These are phyloP conservation scores for Selaginella tamariscina DNA, from an alignment of 75 land plant species.

Conservation along the genomic window DNA sequence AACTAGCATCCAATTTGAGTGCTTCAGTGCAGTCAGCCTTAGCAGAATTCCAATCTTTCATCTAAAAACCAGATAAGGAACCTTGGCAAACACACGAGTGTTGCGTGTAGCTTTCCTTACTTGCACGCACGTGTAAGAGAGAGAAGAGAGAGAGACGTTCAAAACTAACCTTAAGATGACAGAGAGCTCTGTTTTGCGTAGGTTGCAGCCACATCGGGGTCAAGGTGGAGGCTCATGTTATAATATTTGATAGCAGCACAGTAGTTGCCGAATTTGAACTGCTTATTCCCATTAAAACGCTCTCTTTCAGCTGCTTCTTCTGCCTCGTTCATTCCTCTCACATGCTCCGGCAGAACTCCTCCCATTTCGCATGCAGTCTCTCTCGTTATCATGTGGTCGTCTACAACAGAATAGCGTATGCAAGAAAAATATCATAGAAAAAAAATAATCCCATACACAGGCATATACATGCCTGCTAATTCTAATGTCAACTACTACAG, in stretches of 20 bases:
- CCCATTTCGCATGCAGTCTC: neutral
- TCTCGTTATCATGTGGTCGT: too few relatives aligned
- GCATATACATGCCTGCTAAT: too few relatives aligned
- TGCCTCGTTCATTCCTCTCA: neutral
- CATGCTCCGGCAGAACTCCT: too few relatives aligned
- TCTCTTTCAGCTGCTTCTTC: neutral
- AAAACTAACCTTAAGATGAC: conserved; percentile 1
- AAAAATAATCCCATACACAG: too few relatives aligned
- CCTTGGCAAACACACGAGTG: too few relatives aligned
- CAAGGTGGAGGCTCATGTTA: neutral
- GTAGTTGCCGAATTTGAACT: neutral
- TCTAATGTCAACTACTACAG: too few relatives aligned
- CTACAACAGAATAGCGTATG: too few relatives aligned
- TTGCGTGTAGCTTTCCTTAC: too few relatives aligned
- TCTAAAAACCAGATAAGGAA: neutral
- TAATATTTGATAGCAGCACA: neutral
- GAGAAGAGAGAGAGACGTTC: neutral
- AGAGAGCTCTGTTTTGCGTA: neutral
- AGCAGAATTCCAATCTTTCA: neutral
- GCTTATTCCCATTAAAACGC: neutral
- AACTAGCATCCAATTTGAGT: neutral
- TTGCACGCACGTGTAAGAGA: too few relatives aligned
- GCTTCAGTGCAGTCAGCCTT: neutral
- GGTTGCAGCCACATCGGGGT: neutral
- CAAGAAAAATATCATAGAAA: too few relatives aligned